Conservation (phyloP, 2,329 filamentous ascomycete genomes). For the Pseudopyricularia javanii region DNA sequence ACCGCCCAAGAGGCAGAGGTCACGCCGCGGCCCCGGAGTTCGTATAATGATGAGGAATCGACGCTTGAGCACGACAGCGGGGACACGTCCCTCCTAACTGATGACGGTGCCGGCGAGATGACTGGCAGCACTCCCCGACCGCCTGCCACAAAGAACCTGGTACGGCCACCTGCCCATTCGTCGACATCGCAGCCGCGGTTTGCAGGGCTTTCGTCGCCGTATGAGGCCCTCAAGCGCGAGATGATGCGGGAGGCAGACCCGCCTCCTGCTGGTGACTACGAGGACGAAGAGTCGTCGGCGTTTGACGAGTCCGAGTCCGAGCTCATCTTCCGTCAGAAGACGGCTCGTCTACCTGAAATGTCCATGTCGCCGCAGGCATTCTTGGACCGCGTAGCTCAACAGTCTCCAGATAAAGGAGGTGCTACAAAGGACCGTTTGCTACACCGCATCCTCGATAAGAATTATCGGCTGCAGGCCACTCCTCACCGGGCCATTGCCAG, state of each 20-base stretch:
- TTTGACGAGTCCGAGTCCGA: slow-evolving; percentile 28
- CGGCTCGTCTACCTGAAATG: slow-evolving; percentile 46
- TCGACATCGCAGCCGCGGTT: slow-evolving; percentile 42
- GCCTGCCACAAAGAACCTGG: slow-evolving; percentile 35
- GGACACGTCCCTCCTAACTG: slow-evolving; percentile 59
- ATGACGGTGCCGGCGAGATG: slow-evolving; percentile 42
- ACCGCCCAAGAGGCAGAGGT: slow-evolving; percentile 17
- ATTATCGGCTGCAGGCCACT: slow-evolving; percentile 85
- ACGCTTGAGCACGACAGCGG: slow-evolving; percentile 21
- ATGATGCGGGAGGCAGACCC: slow-evolving; percentile 26
- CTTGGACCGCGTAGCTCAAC: slow-evolving; percentile 13
- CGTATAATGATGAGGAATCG: slow-evolving; percentile 25
- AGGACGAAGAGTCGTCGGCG: slow-evolving; percentile 23
- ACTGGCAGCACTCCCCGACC: slow-evolving; percentile 57
- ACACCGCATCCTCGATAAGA: slow-evolving; percentile 89
- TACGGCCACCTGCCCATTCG: slow-evolving; percentile 39
- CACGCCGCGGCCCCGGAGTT: slow-evolving; percentile 13
- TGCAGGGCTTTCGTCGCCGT: slow-evolving; percentile 62
- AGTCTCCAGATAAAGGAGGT: slow-evolving; percentile 1
- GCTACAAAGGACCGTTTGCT: slow-evolving; percentile 55
- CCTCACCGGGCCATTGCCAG: slow-evolving; percentile 48
- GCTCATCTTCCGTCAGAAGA: slow-evolving; percentile 33
- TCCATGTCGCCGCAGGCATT: slow-evolving; percentile 50
- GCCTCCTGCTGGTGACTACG: slow-evolving; percentile 17
- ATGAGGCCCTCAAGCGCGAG: slow-evolving; percentile 60